A percentile compares a stretch with the other conserved stretches of the same genome.
phyloP scores from a whole-genome alignment of 2,329 filamentous ascomycete genomes.

The Arthrobotrys iridis region DNA sequence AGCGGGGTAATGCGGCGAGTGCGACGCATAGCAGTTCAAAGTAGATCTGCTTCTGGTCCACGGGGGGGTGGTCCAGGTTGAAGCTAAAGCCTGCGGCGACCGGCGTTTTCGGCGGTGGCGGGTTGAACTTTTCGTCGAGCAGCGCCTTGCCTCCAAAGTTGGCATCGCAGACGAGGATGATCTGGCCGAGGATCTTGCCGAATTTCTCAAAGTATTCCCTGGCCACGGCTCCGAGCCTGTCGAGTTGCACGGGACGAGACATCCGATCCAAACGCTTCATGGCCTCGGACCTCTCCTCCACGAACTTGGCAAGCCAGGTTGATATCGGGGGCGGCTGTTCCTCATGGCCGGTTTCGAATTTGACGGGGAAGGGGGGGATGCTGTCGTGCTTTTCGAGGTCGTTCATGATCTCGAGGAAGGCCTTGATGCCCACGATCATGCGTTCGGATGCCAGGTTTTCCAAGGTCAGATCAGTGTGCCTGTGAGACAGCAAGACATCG shows the following conservation, averaged over 20 bases:
- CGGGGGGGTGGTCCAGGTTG: conserved; percentile 78
- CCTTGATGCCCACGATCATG: conserved; percentile 95
- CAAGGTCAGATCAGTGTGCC: conserved; percentile 70
- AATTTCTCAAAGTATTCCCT: conserved; percentile 89
- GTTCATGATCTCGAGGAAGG: conserved; percentile 90
- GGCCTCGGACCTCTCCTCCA: conserved; percentile 57
- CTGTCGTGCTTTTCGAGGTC: conserved; percentile 87
- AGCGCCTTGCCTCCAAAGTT: conserved; percentile 96
- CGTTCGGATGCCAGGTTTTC: conserved; percentile 95
- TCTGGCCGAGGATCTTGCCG: conserved; percentile 93
- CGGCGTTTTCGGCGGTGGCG: conserved; percentile 88
- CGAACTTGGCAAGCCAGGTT: conserved; percentile 59
- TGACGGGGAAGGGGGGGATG: conserved; percentile 83
- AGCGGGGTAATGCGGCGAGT: conserved; percentile 93
- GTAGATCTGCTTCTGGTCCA: conserved; percentile 90
- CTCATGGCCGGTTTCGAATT: conserved; percentile 60
- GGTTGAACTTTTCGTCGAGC: conserved; percentile 91
- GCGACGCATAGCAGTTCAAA: conserved; percentile 96
- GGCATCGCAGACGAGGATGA: conserved; percentile 95
- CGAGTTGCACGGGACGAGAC: conserved; percentile 72
- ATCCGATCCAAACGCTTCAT: conserved; percentile 64
- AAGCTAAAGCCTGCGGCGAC: conserved; percentile 96
- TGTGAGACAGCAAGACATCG: conserved; percentile 69
- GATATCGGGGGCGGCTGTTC: conserved; percentile 58
- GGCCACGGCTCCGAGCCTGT: conserved; percentile 76